These are phyloP conservation scores for Hypoxylon sp. DNA, from an alignment of 2,329 filamentous ascomycete genomes.

Conservation along the genomic window DNA sequence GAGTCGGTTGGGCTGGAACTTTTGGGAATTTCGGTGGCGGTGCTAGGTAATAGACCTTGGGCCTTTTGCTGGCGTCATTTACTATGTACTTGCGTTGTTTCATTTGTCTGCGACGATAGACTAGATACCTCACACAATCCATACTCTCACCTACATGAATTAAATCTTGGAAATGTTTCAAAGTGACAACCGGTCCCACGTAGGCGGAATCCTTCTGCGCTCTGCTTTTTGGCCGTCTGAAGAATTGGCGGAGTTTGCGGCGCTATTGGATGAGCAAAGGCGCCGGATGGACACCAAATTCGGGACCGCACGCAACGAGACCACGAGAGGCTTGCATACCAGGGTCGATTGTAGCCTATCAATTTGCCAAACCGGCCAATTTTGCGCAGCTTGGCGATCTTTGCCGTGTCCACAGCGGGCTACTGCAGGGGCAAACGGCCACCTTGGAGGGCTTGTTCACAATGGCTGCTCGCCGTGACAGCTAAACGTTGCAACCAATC, in stretches of 20 bases:
- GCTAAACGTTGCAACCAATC: background rate
- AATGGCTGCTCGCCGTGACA: background rate
- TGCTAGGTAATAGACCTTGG: conserved; percentile 17
- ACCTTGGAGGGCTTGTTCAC: conserved; percentile 9
- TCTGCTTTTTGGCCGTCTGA: conserved; percentile 9
- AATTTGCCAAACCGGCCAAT: conserved; percentile 18
- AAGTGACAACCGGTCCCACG: conserved; percentile 10
- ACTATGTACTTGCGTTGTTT: conserved; percentile 12
- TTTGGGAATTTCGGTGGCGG: conserved; percentile 6
- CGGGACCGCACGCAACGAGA: background rate
- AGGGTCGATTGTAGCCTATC: conserved; percentile 22
- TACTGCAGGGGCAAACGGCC: conserved; percentile 34
- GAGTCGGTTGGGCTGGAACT: background rate
- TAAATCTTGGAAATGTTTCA: conserved; percentile 23
- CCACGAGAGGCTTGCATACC: background rate
- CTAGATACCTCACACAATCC: conserved; percentile 5
- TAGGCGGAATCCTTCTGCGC: conserved; percentile 28
- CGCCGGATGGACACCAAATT: conserved; percentile 7
- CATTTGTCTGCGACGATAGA: conserved; percentile 1
- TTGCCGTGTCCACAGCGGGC: conserved; percentile 11
- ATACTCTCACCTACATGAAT: background rate
- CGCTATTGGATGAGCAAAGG: conserved; percentile 17
- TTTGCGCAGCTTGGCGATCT: conserved; percentile 21
- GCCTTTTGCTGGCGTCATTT: conserved; percentile 32
- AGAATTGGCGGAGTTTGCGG: conserved; percentile 7